Conservation (phyloP, 257 asterid genomes). For the Solanum piurae region DNA sequence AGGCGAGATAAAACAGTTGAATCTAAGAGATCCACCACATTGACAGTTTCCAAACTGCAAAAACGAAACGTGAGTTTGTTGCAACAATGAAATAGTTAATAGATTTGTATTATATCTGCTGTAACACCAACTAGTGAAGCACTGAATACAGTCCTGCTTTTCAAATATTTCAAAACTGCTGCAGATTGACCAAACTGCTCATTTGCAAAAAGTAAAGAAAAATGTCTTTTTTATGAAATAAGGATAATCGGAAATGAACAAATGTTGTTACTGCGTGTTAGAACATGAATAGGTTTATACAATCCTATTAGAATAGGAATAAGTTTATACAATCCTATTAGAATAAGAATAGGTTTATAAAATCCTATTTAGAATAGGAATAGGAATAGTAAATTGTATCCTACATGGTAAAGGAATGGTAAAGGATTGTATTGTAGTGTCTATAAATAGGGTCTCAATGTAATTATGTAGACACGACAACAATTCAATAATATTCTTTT, state of each 20-base stretch:
- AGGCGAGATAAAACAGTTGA: constrained; percentile 42
- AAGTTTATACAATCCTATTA: too few relatives aligned
- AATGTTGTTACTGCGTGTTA: neutral
- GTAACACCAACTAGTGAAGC: neutral
- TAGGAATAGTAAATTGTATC: neutral
- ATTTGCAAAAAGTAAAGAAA: neutral
- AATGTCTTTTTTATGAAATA: neutral
- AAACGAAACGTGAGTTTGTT: constrained; percentile 4
- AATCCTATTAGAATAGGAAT: too few relatives aligned
- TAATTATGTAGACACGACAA: neutral
- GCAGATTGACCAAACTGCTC: neutral
- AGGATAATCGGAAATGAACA: neutral
- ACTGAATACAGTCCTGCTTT: neutral
- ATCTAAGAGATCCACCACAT: constrained; percentile 34
- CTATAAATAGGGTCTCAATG: neutral
- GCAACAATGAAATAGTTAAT: neutral
- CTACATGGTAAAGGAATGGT: neutral
- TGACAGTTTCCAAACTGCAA: constrained; percentile 30
- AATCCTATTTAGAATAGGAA: neutral
- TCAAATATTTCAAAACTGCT: neutral
- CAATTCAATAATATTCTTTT: neutral
- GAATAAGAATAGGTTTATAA: neutral
- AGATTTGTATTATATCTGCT: neutral
- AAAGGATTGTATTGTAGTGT: neutral
- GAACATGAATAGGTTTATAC: neutral